These are phyloP conservation scores for Picea glauca DNA, from an alignment of 75 land plant species.

Conservation along the genomic window DNA sequence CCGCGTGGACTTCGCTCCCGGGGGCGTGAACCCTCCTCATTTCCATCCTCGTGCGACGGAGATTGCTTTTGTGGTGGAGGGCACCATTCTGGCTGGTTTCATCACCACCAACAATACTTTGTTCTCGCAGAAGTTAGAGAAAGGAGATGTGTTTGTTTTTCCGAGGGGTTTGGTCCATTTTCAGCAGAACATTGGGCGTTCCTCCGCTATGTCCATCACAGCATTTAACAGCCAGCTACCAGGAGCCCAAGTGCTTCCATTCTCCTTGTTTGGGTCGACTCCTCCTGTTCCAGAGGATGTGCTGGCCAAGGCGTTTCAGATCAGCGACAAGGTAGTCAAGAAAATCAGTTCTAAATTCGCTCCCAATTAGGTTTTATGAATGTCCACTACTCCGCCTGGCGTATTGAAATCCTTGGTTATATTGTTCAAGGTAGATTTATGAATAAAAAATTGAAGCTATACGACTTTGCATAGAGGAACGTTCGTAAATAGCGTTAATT, in stretches of 20 bases:
- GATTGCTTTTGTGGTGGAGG: slow-evolving; percentile 33
- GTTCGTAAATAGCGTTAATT: too few species aligned
- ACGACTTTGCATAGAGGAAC: too few species aligned
- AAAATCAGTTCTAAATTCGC: too few species aligned
- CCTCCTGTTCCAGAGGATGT: slow-evolving; percentile 9
- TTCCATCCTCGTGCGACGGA: slow-evolving; percentile 66
- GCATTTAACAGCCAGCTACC: slow-evolving; percentile 26
- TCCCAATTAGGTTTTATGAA: too few species aligned
- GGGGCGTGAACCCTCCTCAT: slow-evolving; percentile 65
- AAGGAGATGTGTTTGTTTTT: slow-evolving; percentile 49
- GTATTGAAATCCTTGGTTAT: too few species aligned
- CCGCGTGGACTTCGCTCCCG: slow-evolving; percentile 42
- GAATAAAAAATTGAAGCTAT: too few species aligned
- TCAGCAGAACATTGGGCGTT: slow-evolving; percentile 18
- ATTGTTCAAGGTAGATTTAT: too few species aligned
- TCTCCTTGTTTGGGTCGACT: slow-evolving; percentile 9
- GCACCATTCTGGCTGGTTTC: slow-evolving; percentile 53
- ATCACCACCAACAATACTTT: slow-evolving; percentile 29
- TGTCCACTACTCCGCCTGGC: too few species aligned
- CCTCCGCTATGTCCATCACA: slow-evolving; percentile 9
- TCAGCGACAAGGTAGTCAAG: too few species aligned
- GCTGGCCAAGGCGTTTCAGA: slow-evolving; percentile 2
- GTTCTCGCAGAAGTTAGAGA: slow-evolving; percentile 30
- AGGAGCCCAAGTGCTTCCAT: slow-evolving; percentile 7
- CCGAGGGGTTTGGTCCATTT: slow-evolving; percentile 40